Conservation (phyloP, 441 rosid genomes). For the Arabidopsis hybrid region DNA sequence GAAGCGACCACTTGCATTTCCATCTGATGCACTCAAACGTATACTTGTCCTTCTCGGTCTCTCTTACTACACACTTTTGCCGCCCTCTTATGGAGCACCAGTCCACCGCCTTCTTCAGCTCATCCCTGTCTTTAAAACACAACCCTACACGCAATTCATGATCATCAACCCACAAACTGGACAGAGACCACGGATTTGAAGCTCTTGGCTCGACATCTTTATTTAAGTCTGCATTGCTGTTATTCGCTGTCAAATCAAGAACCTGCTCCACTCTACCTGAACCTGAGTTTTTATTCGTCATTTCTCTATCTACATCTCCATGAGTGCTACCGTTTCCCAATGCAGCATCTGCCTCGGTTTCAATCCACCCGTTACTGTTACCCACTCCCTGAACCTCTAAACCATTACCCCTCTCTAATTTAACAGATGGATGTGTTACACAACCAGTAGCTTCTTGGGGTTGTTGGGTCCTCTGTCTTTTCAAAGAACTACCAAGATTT, state of each 20-base stretch:
- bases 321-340: too few relatives aligned
- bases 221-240: too few relatives aligned
- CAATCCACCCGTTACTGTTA: too few relatives aligned
- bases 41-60: neutral
- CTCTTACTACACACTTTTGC: neutral
- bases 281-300: too few relatives aligned
- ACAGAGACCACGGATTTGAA: neutral
- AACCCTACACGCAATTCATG: neutral
- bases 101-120: conserved; percentile 18
- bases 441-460: neutral
- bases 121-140: conserved; percentile 28
- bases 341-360: too few relatives aligned
- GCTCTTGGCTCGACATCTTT: too few relatives aligned
- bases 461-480: neutral
- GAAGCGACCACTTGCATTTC: conserved; percentile 35
- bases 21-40: conserved; percentile 17
- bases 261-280: too few relatives aligned
- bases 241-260: too few relatives aligned
- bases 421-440: neutral
- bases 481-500: neutral
- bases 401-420: too few relatives aligned
- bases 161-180: conserved; percentile 31
- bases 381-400: too few relatives aligned
- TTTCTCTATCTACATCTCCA: too few relatives aligned
- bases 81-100: conserved; percentile 26